These are phyloP conservation scores for Candida cerambycidarum DNA, from an alignment of 805 yeast genomes.

Conservation along the genomic window DNA sequence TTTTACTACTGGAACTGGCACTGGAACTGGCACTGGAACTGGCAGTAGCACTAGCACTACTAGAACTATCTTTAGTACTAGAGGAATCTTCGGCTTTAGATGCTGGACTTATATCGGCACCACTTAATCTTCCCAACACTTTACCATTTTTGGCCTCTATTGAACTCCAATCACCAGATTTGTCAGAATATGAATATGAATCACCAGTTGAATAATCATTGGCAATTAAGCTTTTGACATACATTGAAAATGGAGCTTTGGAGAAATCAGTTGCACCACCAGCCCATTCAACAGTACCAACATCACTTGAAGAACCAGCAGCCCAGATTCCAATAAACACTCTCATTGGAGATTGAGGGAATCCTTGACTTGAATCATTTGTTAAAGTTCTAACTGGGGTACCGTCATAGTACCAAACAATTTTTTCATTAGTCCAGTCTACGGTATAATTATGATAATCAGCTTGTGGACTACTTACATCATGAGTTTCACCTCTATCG, in stretches of 20 bases:
- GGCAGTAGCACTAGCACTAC: slow-evolving; percentile 4
- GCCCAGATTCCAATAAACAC: slow-evolving; percentile 72
- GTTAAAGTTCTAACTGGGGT: slow-evolving; percentile 60
- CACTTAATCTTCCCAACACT: slow-evolving; percentile 54
- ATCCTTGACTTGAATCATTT: slow-evolving; percentile 56
- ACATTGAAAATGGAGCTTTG: slow-evolving; percentile 66
- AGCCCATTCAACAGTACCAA: slow-evolving; percentile 79
- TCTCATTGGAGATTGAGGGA: slow-evolving; percentile 85
- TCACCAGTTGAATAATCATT: slow-evolving; percentile 66
- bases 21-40: slow-evolving; percentile 6
- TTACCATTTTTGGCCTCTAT: slow-evolving; percentile 57
- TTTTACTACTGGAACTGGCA: slow-evolving; percentile 2
- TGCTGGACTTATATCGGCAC: slow-evolving; percentile 36
- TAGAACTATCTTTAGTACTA: slow-evolving; percentile 12
- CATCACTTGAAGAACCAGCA: slow-evolving; percentile 62
- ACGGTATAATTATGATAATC: slow-evolving; percentile 73
- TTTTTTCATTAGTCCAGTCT: slow-evolving; percentile 70
- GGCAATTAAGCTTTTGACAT: slow-evolving; percentile 54
- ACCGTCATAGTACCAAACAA: slow-evolving; percentile 75
- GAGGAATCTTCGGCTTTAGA: slow-evolving; percentile 22
- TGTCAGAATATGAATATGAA: slow-evolving; percentile 53
- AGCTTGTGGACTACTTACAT: slow-evolving; percentile 52
- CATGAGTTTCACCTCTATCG: slow-evolving; percentile 74
- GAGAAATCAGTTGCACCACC: slow-evolving; percentile 68
- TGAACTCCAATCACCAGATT: slow-evolving; percentile 57